Evolutionary conservation across 2,329 filamentous ascomycete species (phyloP).

Genomic region (Drechslerella stenobrocha): DNA sequence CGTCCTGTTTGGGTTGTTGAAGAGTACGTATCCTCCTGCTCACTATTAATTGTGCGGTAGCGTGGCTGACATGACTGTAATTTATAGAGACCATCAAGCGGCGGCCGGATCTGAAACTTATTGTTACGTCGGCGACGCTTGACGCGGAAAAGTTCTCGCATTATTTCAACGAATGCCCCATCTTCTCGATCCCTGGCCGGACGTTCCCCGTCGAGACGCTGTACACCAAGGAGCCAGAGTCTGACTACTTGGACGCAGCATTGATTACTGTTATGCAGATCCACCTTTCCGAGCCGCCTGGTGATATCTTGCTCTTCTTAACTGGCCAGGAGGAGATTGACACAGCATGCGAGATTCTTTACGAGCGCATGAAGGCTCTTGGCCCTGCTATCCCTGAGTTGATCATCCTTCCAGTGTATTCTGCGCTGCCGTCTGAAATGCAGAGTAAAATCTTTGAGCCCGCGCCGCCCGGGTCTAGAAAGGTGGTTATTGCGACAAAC

Average conservation of each 20-base stretch:
- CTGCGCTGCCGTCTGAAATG: conserved; percentile 87
- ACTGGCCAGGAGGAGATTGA: conserved; percentile 99
- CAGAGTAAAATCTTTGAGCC: conserved; percentile 94
- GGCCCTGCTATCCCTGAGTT: conserved; percentile 89
- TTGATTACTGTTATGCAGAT: conserved; percentile 99
- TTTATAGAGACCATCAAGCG: conserved; percentile 74
- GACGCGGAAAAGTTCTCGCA: conserved; percentile 97
- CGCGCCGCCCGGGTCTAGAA: conserved; percentile 78
- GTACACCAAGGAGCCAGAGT: conserved; percentile 92
- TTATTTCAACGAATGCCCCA: conserved; percentile 94
- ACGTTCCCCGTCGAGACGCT: conserved; percentile 96
- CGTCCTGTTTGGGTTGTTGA: conserved; percentile 88
- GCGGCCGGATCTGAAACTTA: conserved; percentile 85
- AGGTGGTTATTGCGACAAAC: conserved; percentile 97
- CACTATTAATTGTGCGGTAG: not conserved
- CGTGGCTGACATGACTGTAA: conserved; percentile 18
- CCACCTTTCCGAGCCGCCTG: conserved; percentile 84
- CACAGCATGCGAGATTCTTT: conserved; percentile 86
- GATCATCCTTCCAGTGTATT: conserved; percentile 93
- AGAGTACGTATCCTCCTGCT: conserved; percentile 56
- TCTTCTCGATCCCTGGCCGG: conserved; percentile 92
- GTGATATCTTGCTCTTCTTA: conserved; percentile 94
- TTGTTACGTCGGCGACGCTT: conserved; percentile 93
- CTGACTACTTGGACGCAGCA: conserved; percentile 90
- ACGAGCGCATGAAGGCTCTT: conserved; percentile 92